Evolutionary conservation across 1,284 basidiomycete genomes (phyloP), one percentile per base, ranked within the genome.

Genomic region (Lignosus rhinocerotis): DNA sequence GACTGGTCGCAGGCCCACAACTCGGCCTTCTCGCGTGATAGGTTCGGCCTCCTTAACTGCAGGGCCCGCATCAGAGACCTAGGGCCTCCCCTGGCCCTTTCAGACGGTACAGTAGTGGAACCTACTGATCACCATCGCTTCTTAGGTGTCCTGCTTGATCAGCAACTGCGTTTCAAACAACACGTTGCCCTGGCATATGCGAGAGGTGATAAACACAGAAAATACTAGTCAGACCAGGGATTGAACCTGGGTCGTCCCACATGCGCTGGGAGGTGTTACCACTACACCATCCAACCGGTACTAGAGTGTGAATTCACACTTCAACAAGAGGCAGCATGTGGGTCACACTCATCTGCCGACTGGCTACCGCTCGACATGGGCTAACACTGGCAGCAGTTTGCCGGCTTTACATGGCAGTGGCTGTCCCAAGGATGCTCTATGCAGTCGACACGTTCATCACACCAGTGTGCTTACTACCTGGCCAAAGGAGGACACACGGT

Each of bases 121-220:
- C 55, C 67, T 9, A 14, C 58, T 9, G 38, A 41, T 12, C 56
- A 54, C 16, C 60, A 67, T 19, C 75, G 73, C 45, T 73, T 73
- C 50, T 66, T 79, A 1, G 76, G 77, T 0, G 65, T 79, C 0
- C 43, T 69, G 7, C 14, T 80, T 0, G 76, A 80, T 63, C 61
- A 68, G 3, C 43, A 69, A 6, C 71, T 80, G 5, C 46, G 59
- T 0, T 80, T 70, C 62, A 64, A 66, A 10, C 62, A 71, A 33
- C 78, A 79, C 16, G 51, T 52, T 0, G 62, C 62, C 1, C 34
- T 63, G 0, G 75, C 72, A 0, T n/a, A 74, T 0, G 68, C 58
- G n/a, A n/a, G n/a, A n/a, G n/a, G n/a, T n/a, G 34, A 36, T n/a
- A n/a, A n/a, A n/a, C n/a, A n/a, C n/a, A n/a, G n/a, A n/a, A n/a